Base-by-base conservation (phyloP, 371 early-diverging fungal species). In the Smittium culicis region DNA sequence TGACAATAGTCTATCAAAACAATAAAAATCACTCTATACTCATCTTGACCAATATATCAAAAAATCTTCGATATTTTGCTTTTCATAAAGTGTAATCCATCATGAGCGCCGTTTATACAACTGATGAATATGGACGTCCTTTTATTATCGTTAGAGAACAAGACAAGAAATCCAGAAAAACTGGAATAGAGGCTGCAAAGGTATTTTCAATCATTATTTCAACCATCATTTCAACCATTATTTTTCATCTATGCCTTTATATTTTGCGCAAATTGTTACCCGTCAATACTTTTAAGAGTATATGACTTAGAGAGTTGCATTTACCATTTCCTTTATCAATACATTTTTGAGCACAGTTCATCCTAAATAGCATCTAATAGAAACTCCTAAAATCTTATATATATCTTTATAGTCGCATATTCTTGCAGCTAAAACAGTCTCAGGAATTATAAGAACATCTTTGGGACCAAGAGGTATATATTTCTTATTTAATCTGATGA, bases 381-480 rank as follows among this genome's bases (percentile, higher is more conserved):
- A n/a, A n/a, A n/a, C n/a, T n/a, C n/a, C n/a, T n/a, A n/a, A n/a
- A n/a, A n/a, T n/a, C n/a, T n/a, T n/a, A n/a, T n/a, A n/a, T 59
- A 14, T 5, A 58, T 54, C 59, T 28, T 14, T 67, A n/a, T 83
- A 96, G 95, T 86, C 96, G 28, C 99, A 99, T 76, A 97, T 98
- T 70, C 83, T 95, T 67, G 96, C 98, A 61, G 98, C 98, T 64
- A 92, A 91, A 73, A 88, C 94, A 34, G 98, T 99, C 17, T 86
- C 99, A 57, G 89, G 86, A 73, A 96, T 99, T 70, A 79, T 99
- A 66, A 92, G 90, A 74, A 95, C 99, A 16, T 98, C 98, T 29
- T 87, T 99, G n/a, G 99, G 99, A 32, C 99, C 99, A 31, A 88
- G 93, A 70, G 99, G 94, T 91, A 80, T 65, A 66, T 68, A 34